These are phyloP conservation scores for Trypanosoma lewisi DNA, from an alignment of 208 protist genomes.

Conservation along the genomic window DNA sequence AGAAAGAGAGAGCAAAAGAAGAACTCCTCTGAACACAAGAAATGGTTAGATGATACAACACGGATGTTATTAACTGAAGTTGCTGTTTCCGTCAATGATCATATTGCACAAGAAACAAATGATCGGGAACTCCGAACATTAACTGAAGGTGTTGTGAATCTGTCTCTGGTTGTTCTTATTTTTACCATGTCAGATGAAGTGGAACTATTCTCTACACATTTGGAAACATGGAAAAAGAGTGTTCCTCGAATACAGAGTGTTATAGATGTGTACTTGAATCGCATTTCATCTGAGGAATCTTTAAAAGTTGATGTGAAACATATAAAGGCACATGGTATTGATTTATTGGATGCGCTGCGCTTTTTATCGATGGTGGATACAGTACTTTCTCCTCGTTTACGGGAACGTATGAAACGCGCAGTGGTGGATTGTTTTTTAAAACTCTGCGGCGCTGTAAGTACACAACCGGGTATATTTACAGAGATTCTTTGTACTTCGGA, in stretches of 20 bases:
- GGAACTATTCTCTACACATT: not conserved
- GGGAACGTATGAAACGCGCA: conserved; percentile 16
- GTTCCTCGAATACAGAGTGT: conserved; percentile 1
- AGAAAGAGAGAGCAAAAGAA: not conserved
- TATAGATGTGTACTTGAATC: conserved; percentile 1
- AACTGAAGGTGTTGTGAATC: conserved; percentile 18
- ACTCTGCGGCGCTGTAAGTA: conserved; percentile 12
- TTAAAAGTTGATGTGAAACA: not conserved
- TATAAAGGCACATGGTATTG: conserved; percentile 7
- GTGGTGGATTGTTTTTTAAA: conserved; percentile 14
- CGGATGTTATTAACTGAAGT: conserved; percentile 3
- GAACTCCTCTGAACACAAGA: conserved; percentile 5
- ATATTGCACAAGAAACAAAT: not conserved
- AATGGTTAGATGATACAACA: conserved; percentile 23
- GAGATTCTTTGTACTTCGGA: conserved; percentile 24
- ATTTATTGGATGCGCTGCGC: conserved; percentile 20
- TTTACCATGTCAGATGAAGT: conserved; percentile 4
- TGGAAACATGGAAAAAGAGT: conserved; percentile 16
- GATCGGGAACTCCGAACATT: conserved; percentile 7
- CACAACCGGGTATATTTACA: conserved; percentile 14
- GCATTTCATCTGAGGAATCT: conserved; percentile 1
- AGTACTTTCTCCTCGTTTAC: conserved; percentile 4
- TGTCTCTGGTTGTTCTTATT: conserved; percentile 20
- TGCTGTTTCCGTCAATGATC: conserved; percentile 6
- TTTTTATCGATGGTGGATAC: conserved; percentile 15